phyloP scores from a whole-genome alignment of 179 eudicot genomes.

The Silene noctiflora region DNA sequence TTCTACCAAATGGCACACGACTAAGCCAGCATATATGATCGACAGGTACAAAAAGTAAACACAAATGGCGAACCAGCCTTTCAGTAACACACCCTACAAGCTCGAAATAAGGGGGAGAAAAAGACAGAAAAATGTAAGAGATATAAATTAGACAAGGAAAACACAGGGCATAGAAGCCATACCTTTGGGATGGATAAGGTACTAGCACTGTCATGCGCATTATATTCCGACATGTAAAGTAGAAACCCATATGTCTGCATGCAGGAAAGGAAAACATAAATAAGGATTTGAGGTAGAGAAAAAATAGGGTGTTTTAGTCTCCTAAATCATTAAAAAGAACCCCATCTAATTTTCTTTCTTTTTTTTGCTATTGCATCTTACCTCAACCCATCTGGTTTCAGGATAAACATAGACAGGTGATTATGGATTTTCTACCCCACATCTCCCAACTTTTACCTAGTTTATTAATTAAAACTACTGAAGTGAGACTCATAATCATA shows the following conservation, averaged over 20 bases:
- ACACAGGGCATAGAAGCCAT: slow-evolving; percentile 13
- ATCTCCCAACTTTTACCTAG: neutral
- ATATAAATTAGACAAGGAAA: neutral
- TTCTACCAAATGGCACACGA: neutral
- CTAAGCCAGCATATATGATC: neutral
- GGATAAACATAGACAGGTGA: neutral
- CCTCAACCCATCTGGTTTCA: neutral
- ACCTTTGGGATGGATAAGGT: slow-evolving; percentile 73
- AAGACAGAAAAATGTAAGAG: neutral
- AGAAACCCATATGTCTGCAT: slow-evolving; percentile 80
- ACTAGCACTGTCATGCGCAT: slow-evolving; percentile 38
- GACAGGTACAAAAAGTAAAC: neutral
- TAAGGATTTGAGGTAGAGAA: neutral
- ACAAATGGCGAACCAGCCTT: neutral
- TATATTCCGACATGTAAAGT: slow-evolving; percentile 57
- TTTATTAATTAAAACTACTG: neutral
- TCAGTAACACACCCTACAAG: neutral
- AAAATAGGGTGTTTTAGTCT: neutral
- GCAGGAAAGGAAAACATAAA: slow-evolving; percentile 11
- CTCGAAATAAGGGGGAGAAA: neutral
- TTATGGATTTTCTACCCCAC: neutral
- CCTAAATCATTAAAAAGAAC: slow-evolving; percentile 9
- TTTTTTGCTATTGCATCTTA: neutral
- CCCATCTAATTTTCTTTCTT: too few relatives aligned
- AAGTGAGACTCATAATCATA: neutral